A percentile compares a stretch with the other conserved stretches of the same genome.
phyloP scores from a whole-genome alignment of 2,329 filamentous ascomycete genomes.

The Penicillium sp. region DNA sequence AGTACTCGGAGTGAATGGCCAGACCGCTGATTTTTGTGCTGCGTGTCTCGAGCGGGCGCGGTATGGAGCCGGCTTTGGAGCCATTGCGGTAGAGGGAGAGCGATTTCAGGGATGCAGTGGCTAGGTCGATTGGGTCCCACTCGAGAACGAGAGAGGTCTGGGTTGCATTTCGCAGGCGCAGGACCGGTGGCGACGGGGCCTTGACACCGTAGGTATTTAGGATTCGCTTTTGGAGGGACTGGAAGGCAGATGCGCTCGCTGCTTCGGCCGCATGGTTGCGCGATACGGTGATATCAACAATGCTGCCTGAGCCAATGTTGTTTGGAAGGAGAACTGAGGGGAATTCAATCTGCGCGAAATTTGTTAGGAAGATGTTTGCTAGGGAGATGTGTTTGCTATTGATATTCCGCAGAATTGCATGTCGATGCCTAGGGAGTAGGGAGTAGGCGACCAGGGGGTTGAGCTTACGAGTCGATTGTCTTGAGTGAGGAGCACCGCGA shows the following conservation, averaged over 20 bases:
- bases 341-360: conserved; percentile 77
- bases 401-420: neutral
- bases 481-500: conserved; percentile 92
- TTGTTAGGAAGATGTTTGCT: neutral
- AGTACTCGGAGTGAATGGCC: conserved; percentile 94
- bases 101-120: conserved; percentile 85
- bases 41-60: conserved; percentile 78
- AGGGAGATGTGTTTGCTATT: neutral
- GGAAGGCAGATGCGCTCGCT: conserved; percentile 72
- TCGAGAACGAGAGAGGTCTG: conserved; percentile 98
- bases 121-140: conserved; percentile 93
- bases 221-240: conserved; percentile 83
- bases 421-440: conserved; percentile 8
- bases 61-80: conserved; percentile 93
- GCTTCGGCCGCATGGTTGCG: conserved; percentile 80
- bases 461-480: conserved; percentile 86
- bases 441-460: conserved; percentile 14
- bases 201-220: conserved; percentile 78
- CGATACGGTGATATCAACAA: conserved; percentile 94
- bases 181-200: conserved; percentile 71
- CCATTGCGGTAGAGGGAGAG: conserved; percentile 92
- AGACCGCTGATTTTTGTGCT: conserved; percentile 96
- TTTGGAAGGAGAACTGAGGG: conserved; percentile 94
- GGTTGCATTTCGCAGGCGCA: conserved; percentile 93
- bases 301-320: conserved; percentile 92